Percentiles rank a stretch among this genome's conserved stretches.
Evolutionary conservation across 2,329 filamentous ascomycete genomes (phyloP).

Genomic region (Beauveria caledonica): DNA sequence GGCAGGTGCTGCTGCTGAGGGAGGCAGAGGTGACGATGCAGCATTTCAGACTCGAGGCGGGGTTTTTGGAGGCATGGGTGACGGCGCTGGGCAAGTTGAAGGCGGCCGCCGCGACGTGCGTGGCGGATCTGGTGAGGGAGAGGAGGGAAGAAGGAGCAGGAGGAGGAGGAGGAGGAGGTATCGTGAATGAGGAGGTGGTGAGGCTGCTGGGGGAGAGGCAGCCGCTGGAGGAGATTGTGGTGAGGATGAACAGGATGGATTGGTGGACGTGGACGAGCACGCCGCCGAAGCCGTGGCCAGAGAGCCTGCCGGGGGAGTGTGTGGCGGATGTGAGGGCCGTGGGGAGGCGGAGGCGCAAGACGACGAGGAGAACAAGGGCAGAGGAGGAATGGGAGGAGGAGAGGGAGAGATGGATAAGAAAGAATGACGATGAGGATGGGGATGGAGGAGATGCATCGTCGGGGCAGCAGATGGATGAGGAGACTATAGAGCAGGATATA

Average conservation of each 20-base stretch:
- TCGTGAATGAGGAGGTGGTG: neutral
- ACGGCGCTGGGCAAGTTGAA: slow-evolving; percentile 3
- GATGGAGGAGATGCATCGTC: neutral
- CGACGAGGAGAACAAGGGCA: neutral
- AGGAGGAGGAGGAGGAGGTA: neutral
- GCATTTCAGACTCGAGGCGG: slow-evolving; percentile 3
- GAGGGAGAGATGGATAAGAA: neutral
- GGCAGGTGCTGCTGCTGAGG: slow-evolving; percentile 8
- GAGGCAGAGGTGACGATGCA: slow-evolving; percentile 4
- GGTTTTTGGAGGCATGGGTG: slow-evolving; percentile 5
- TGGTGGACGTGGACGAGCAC: slow-evolving; percentile 8
- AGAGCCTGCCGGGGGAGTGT: neutral
- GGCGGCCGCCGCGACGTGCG: slow-evolving; percentile 4
- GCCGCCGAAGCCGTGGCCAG: slow-evolving; percentile 7
- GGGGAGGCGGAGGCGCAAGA: neutral
- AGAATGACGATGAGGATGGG: neutral
- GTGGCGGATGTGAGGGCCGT: neutral
- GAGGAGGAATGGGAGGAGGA: neutral
- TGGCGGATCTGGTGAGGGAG: neutral
- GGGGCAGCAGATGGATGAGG: neutral
- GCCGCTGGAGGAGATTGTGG: slow-evolving; percentile 4
- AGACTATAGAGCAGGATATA: neutral
- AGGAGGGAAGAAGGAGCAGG: neutral
- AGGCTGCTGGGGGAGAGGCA: neutral
- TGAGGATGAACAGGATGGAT: slow-evolving; percentile 4